phyloP scores from a whole-genome alignment of 139 green algal genomes.

The Chlorella vulgaris region DNA sequence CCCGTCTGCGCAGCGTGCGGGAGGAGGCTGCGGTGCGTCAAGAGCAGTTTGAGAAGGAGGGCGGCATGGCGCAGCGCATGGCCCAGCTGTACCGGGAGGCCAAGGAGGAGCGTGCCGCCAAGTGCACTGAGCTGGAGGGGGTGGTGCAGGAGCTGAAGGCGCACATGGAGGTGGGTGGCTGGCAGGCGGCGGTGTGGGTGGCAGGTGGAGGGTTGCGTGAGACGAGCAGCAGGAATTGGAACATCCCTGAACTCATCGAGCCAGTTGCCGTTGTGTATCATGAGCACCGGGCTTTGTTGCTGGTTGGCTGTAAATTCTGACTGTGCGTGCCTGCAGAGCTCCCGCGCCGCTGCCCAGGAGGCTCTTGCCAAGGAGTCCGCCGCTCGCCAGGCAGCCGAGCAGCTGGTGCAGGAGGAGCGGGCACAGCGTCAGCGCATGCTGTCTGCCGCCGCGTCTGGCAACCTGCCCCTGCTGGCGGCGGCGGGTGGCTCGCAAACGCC shows the following conservation, averaged over 20 bases:
- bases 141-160: slow-evolving; percentile 54
- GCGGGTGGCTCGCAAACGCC: neutral
- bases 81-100: slow-evolving; percentile 49
- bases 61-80: slow-evolving; percentile 56
- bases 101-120: slow-evolving; percentile 43
- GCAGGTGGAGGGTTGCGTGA: neutral
- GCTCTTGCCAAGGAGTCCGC: slow-evolving; percentile 31
- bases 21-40: slow-evolving; percentile 38
- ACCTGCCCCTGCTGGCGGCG: slow-evolving; percentile 6
- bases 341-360: slow-evolving; percentile 27
- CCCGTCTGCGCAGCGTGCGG: slow-evolving; percentile 32
- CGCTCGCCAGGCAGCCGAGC: slow-evolving; percentile 22
- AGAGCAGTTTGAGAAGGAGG: slow-evolving; percentile 50
- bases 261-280: too few species aligned
- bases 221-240: neutral
- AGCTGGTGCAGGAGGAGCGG: slow-evolving; percentile 41
- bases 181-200: neutral
- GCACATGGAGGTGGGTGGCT: slow-evolving; percentile 42
- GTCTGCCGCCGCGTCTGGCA: slow-evolving; percentile 41
- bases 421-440: slow-evolving; percentile 43
- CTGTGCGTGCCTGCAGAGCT: too few species aligned
- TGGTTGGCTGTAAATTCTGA: too few species aligned
- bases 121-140: slow-evolving; percentile 59
- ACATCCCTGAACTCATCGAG: too few species aligned
- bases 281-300: too few species aligned